Conservation (phyloP, 352 stramenopile genomes). For the Globisporangium polare region DNA sequence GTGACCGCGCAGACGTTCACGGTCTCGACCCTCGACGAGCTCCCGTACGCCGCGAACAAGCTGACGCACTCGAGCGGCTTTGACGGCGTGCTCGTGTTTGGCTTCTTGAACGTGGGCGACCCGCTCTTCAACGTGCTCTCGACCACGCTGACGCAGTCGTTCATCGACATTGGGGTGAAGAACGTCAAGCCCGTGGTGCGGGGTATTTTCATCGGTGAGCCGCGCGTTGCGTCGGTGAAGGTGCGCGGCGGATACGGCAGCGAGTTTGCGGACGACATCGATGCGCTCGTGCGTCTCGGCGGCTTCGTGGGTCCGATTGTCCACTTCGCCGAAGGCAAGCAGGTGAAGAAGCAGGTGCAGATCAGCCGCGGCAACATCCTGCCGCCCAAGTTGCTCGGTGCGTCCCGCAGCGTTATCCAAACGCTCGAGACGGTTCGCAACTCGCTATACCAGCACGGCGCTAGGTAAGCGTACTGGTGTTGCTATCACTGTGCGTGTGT, state of each 20-base stretch:
- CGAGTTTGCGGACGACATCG: slow-evolving; percentile 61
- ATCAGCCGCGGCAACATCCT: slow-evolving; percentile 73
- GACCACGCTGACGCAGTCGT: slow-evolving; percentile 54
- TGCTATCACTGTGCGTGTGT: neutral
- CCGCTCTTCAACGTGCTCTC: slow-evolving; percentile 59
- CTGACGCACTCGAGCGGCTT: slow-evolving; percentile 61
- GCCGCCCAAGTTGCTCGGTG: slow-evolving; percentile 47
- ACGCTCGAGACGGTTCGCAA: slow-evolving; percentile 60
- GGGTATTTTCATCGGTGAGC: slow-evolving; percentile 70
- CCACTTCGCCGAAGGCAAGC: slow-evolving; percentile 20
- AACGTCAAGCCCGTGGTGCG: slow-evolving; percentile 77
- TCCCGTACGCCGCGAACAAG: slow-evolving; percentile 86
- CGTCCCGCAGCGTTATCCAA: slow-evolving; percentile 52
- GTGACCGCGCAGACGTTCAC: slow-evolving; percentile 59
- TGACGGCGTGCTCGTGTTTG: slow-evolving; percentile 75
- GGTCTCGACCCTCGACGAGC: slow-evolving; percentile 66
- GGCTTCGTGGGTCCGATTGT: slow-evolving; percentile 18
- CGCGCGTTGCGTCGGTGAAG: slow-evolving; percentile 68
- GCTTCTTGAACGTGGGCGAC: slow-evolving; percentile 69
- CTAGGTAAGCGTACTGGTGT: slow-evolving; percentile 26
- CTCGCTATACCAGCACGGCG: slow-evolving; percentile 76
- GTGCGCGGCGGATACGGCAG: slow-evolving; percentile 62
- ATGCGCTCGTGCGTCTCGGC: slow-evolving; percentile 62
- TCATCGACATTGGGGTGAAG: slow-evolving; percentile 83
- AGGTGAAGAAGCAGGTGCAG: slow-evolving; percentile 49